A percentile compares a stretch with the other conserved stretches of the same genome.
phyloP scores from a whole-genome alignment of 139 green algal species.

The Coccomyxa sp. region DNA sequence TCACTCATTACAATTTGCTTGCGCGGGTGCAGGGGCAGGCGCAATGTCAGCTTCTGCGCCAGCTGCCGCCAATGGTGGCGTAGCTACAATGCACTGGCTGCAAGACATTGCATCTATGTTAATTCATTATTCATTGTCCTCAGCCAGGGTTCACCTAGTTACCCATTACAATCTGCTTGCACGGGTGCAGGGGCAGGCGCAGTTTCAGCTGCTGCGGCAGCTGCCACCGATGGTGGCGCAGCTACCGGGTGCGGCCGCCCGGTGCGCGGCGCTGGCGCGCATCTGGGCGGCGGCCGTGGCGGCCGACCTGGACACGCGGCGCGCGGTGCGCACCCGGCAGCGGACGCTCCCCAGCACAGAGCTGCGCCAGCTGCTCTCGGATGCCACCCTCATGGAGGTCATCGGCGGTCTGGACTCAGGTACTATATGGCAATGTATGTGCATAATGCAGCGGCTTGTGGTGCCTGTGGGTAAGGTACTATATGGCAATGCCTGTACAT shows the following conservation, averaged over 20 bases:
- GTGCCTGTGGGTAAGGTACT: no score
- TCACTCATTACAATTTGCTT: neutral
- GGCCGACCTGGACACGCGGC: constrained; percentile 15
- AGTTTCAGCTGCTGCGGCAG: constrained; percentile 12
- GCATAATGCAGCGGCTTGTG: no score
- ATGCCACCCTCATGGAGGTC: constrained; percentile 20
- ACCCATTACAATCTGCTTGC: neutral
- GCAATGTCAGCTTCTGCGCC: constrained; percentile 1
- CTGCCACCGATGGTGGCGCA: constrained; percentile 20
- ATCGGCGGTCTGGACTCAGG: neutral
- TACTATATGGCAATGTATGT: no score
- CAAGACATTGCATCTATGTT: no score
- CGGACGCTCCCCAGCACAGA: constrained; percentile 3
- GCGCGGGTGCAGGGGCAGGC: neutral
- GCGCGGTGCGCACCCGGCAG: constrained; percentile 1
- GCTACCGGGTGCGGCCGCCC: constrained; percentile 7
- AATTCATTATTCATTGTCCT: no score
- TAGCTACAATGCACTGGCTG: no score
- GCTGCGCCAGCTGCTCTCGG: constrained; percentile 15
- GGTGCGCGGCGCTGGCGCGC: constrained; percentile 8
- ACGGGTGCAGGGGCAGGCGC: neutral
- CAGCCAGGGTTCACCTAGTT: no score
- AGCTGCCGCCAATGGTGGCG: constrained; percentile 23
- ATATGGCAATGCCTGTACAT: no score
- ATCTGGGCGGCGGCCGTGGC: constrained; percentile 5